Conservation (phyloP, 192 early-diverging fungal species). For the Entophlyctis helioformis region DNA sequence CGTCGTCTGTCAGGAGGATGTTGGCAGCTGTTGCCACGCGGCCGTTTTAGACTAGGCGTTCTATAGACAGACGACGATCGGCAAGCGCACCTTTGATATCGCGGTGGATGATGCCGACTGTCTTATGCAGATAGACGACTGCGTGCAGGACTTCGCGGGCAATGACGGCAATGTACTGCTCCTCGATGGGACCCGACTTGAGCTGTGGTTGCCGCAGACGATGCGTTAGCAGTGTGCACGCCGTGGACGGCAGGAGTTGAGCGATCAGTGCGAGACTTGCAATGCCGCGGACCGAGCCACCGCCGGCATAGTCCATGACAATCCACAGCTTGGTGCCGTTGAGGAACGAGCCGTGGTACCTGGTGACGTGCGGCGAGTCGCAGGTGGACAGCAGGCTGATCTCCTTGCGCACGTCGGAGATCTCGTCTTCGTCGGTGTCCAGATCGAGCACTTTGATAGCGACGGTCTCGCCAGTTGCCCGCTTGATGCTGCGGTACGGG, state of each 20-base stretch:
- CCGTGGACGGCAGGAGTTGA: not conserved
- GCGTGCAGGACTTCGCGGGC: slow-evolving; percentile 79
- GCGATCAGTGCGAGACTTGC: slow-evolving; percentile 23
- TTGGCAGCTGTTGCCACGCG: slow-evolving; percentile 67
- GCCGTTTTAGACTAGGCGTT: no score
- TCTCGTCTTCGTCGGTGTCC: slow-evolving; percentile 93
- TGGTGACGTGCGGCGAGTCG: slow-evolving; percentile 82
- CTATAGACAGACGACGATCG: no score
- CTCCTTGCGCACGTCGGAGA: slow-evolving; percentile 88
- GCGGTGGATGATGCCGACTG: slow-evolving; percentile 82
- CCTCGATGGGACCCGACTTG: slow-evolving; percentile 74
- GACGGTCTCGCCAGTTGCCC: slow-evolving; percentile 62
- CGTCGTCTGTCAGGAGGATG: slow-evolving; percentile 37
- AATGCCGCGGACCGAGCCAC: slow-evolving; percentile 75
- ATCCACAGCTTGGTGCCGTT: slow-evolving; percentile 94
- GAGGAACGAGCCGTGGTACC: slow-evolving; percentile 83
- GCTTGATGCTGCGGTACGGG: slow-evolving; percentile 48
- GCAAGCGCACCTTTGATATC: slow-evolving; percentile 99
- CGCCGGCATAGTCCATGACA: slow-evolving; percentile 95
- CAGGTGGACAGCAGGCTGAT: slow-evolving; percentile 81
- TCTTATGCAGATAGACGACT: slow-evolving; percentile 85
- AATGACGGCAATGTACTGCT: slow-evolving; percentile 80
- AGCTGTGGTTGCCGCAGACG: slow-evolving; percentile 40
- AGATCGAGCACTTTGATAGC: slow-evolving; percentile 97
- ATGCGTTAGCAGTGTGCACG: not conserved